phyloP scores from a whole-genome alignment of 306 rosid genomes.

The Benincasa hispida region DNA sequence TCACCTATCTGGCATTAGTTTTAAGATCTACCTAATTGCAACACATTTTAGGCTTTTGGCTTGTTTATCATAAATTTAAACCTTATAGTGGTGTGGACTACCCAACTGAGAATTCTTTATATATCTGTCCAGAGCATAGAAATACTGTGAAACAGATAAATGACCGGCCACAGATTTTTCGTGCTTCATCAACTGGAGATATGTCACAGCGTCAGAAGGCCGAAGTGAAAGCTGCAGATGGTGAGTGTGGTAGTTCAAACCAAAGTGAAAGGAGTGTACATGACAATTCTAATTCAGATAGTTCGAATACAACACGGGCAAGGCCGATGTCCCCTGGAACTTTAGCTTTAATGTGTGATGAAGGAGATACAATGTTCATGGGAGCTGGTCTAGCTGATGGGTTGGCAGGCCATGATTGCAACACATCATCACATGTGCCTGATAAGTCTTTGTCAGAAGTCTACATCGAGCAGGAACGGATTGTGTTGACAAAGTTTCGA shows the following conservation, averaged over 20 bases:
- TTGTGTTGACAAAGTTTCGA: conserved; percentile 63
- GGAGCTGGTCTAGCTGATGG: conserved; percentile 46
- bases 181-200: conserved; percentile 54
- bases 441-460: conserved; percentile 61
- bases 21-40: background rate
- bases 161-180: conserved; percentile 45
- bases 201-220: conserved; percentile 40
- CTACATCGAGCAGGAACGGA: conserved; percentile 69
- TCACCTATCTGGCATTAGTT: background rate
- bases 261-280: conserved; percentile 44
- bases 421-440: conserved; percentile 49
- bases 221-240: conserved; percentile 45
- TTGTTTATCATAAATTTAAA: background rate
- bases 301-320: conserved; percentile 40
- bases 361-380: conserved; percentile 76
- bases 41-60: background rate
- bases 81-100: background rate
- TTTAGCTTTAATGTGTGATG: conserved; percentile 94
- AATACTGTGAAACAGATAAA: conserved; percentile 40
- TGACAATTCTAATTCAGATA: conserved; percentile 57
- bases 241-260: conserved; percentile 48
- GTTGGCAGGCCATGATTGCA: conserved; percentile 33
- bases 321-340: conserved; percentile 99
- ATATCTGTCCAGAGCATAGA: conserved; percentile 40
- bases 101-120: background rate